A percentile compares a stretch with the other conserved stretches of the same genome.
Evolutionary conservation across 2,329 filamentous ascomycete genomes (phyloP).

Genomic region (Didymella keratinophila): DNA sequence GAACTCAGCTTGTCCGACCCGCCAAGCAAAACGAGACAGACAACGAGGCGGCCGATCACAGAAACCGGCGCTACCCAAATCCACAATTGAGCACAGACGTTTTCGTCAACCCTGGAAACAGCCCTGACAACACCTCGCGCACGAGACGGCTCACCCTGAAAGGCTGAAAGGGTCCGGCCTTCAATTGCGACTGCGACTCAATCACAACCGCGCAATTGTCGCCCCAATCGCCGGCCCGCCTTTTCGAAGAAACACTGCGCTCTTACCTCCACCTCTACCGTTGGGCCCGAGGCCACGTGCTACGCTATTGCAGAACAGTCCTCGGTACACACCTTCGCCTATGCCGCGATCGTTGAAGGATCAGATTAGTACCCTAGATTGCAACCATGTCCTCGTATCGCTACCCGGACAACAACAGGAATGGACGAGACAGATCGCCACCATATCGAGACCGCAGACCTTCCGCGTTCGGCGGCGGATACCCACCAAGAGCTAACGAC

Average conservation of each 20-base stretch:
- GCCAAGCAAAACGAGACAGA: constrained; percentile 25
- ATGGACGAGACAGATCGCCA: constrained; percentile 55
- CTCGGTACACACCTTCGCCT: constrained; percentile 2
- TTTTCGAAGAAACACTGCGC: not conserved
- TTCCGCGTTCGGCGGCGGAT: constrained; percentile 65
- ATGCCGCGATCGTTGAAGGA: constrained; percentile 13
- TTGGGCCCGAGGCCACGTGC: not conserved
- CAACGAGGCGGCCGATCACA: constrained; percentile 14
- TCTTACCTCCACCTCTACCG: not conserved
- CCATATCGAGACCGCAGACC: constrained; percentile 72
- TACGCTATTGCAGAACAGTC: not conserved
- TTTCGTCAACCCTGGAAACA: constrained; percentile 9
- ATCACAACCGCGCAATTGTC: not conserved
- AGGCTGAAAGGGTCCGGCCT: not conserved
- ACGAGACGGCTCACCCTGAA: not conserved
- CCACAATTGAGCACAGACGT: constrained; percentile 22
- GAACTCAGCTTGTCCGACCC: constrained; percentile 39
- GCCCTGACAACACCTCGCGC: constrained; percentile 2
- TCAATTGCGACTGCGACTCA: not conserved
- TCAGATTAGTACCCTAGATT: not conserved
- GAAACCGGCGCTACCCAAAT: constrained; percentile 29
- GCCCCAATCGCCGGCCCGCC: not conserved
- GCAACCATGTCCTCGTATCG: constrained; percentile 46
- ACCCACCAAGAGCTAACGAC: constrained; percentile 58
- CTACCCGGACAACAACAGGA: constrained; percentile 48